Conservation (phyloP, 164 flowering plant genomes). For the Magnolia sinica region DNA sequence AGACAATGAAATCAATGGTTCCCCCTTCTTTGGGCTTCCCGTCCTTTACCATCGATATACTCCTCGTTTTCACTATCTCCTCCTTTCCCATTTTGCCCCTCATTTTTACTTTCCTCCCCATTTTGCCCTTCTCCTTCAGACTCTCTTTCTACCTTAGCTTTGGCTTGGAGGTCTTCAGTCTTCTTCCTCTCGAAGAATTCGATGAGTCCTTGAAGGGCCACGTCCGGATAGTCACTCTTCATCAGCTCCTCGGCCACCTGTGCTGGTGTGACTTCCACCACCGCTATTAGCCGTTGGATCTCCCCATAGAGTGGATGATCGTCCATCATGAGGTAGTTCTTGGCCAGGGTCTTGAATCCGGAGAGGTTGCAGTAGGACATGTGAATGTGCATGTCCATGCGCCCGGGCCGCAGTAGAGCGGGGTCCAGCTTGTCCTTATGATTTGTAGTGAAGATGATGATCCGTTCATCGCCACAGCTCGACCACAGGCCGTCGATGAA, state of each 20-base stretch:
- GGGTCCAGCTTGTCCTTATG: slow-evolving; percentile 40
- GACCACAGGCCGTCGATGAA: slow-evolving; percentile 46
- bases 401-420: slow-evolving; percentile 41
- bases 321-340: slow-evolving; percentile 31
- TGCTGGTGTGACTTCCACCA: slow-evolving; percentile 45
- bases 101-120: no score
- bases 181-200: background rate
- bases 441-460: slow-evolving; percentile 49
- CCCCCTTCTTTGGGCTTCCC: no score
- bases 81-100: no score
- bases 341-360: slow-evolving; percentile 41
- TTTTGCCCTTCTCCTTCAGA: no score
- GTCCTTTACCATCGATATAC: no score
- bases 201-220: slow-evolving; percentile 34
- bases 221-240: slow-evolving; percentile 44
- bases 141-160: background rate
- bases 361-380: slow-evolving; percentile 49
- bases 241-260: slow-evolving; percentile 54
- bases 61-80: no score
- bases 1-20: no score
- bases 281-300: background rate
- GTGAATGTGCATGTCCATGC: slow-evolving; percentile 56
- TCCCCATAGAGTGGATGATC: slow-evolving; percentile 27
- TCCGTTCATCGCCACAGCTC: slow-evolving; percentile 42
- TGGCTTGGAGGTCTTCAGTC: background rate